Percentiles rank a stretch among this genome's conserved stretches.
Evolutionary conservation across 1,284 basidiomycete species (phyloP).

Genomic region (Cryptococcus deneoformans): DNA sequence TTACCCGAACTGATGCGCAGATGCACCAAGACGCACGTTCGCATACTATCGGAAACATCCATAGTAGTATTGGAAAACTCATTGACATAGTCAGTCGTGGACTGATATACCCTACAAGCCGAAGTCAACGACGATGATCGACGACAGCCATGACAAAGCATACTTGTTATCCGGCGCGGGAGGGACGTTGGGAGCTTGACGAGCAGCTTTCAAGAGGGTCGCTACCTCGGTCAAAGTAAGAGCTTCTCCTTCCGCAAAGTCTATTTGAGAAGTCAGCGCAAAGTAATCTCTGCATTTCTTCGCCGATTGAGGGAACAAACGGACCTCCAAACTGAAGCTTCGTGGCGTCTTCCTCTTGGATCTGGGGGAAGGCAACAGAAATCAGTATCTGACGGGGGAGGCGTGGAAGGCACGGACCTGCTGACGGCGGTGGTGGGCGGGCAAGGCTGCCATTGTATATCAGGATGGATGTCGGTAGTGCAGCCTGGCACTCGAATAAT

Average conservation of each 20-base stretch:
- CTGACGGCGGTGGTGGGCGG: background rate
- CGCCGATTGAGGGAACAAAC: background rate
- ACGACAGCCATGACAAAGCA: background rate
- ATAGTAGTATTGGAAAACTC: conserved; percentile 36
- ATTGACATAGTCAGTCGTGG: conserved; percentile 36
- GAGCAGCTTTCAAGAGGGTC: conserved; percentile 26
- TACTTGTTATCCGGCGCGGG: conserved; percentile 46
- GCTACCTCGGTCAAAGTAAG: conserved; percentile 41
- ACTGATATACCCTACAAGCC: conserved; percentile 36
- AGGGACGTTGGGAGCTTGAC: conserved; percentile 30
- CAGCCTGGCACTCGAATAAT: no score
- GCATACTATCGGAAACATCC: conserved; percentile 35
- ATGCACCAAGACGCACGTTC: conserved; percentile 28
- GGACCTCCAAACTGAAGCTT: conserved; percentile 48
- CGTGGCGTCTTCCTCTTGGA: conserved; percentile 44
- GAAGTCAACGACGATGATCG: no score
- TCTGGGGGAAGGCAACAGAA: conserved; percentile 13
- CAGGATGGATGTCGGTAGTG: no score
- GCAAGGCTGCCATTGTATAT: background rate
- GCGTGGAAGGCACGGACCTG: background rate
- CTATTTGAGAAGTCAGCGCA: conserved; percentile 11
- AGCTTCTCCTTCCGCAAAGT: conserved; percentile 42
- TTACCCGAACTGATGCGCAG: background rate
- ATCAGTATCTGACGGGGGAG: conserved; percentile 43
- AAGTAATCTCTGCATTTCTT: no score